Base-by-base conservation (phyloP, 179 eudicot genomes). In the Amaranthus tricolor region DNA sequence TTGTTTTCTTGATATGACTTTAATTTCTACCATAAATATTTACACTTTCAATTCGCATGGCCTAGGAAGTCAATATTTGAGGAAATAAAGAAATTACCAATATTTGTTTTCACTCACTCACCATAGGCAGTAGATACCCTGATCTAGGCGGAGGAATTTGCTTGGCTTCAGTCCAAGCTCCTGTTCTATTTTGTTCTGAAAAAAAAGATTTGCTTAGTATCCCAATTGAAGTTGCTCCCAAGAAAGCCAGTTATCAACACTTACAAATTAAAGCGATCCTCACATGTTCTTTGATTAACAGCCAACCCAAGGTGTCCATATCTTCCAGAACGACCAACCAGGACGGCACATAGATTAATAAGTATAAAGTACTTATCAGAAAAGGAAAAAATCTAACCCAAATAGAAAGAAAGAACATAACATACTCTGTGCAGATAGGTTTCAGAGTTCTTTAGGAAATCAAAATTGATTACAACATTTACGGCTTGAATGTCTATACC, bases 401-500 rank as follows among this genome's bases (percentile, higher is more conserved):
- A 6, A 63, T 17, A 43, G 15, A 24, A 55, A 31, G 40, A 31
- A 31, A 31, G 24, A 48, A 45, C 73, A 63, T 52, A 76, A 59
- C 90, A 59, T 88, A 94, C 98, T 85, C 98, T 86, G 81, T 94
- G 98, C 66, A 94, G 85, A 83, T 94, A 94, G 51, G 98, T 94
- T 82, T 94, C 98, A 9, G 98, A 76, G 66, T 90, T 94, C 79
- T 85, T 94, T 2, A 96, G 98, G 67, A 94, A 94, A 83, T 94
- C 98, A 76, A 92, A 94, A 79, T 94, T 94, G 84, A 94, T 90
- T 61, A 94, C 98, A 47, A 94, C 97, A 67, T 94, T 94, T 71
- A 94, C 98, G 19, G 98, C 97, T 86, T 94, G 98, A 82, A 94
- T 94, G 83, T 94, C 98, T 77, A 94, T 94, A 67, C 98, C 98